A percentile compares a stretch with the other conserved stretches of the same genome.
phyloP scores from a whole-genome alignment of 2,329 filamentous ascomycete genomes.

The Fusarium zealandicum region DNA sequence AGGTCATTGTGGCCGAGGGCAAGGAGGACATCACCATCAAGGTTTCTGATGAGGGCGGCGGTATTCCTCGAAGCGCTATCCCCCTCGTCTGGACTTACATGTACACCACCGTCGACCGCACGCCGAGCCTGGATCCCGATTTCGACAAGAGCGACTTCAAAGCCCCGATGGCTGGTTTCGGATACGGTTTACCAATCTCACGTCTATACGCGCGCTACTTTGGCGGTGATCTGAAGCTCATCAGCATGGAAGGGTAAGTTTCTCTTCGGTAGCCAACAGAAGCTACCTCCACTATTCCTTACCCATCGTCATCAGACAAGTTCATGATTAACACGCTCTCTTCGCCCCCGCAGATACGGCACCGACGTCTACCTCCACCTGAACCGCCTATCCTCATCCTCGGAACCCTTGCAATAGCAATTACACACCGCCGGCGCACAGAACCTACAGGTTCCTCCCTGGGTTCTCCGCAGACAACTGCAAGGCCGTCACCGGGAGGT shows the following conservation, averaged over 20 bases:
- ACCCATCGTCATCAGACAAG: background rate
- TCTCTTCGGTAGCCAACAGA: slow-evolving; percentile 3
- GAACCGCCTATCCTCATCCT: slow-evolving; percentile 93
- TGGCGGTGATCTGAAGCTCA: slow-evolving; percentile 94
- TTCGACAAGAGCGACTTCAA: slow-evolving; percentile 99
- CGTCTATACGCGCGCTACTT: slow-evolving; percentile 96
- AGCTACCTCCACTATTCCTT: background rate
- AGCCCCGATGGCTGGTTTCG: slow-evolving; percentile 98
- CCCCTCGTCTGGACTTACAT: slow-evolving; percentile 99
- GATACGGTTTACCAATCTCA: slow-evolving; percentile 95
- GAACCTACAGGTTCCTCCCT: slow-evolving; percentile 41
- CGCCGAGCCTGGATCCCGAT: slow-evolving; percentile 92
- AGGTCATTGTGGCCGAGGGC: slow-evolving; percentile 96
- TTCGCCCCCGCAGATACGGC: slow-evolving; percentile 72
- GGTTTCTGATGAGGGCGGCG: slow-evolving; percentile 94
- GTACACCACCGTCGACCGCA: slow-evolving; percentile 98
- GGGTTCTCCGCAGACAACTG: slow-evolving; percentile 68
- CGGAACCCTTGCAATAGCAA: slow-evolving; percentile 95
- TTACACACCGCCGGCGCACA: slow-evolving; percentile 60
- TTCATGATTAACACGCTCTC: slow-evolving; percentile 22
- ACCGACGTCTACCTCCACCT: slow-evolving; percentile 98
- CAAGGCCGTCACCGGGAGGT: slow-evolving; percentile 70
- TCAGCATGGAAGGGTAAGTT: slow-evolving; percentile 97
- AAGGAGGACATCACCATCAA: slow-evolving; percentile 99
- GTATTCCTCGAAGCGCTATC: slow-evolving; percentile 90